These are phyloP conservation scores for Colletotrichum horii DNA, from an alignment of 2,329 filamentous ascomycete species.

Conservation along the genomic window DNA sequence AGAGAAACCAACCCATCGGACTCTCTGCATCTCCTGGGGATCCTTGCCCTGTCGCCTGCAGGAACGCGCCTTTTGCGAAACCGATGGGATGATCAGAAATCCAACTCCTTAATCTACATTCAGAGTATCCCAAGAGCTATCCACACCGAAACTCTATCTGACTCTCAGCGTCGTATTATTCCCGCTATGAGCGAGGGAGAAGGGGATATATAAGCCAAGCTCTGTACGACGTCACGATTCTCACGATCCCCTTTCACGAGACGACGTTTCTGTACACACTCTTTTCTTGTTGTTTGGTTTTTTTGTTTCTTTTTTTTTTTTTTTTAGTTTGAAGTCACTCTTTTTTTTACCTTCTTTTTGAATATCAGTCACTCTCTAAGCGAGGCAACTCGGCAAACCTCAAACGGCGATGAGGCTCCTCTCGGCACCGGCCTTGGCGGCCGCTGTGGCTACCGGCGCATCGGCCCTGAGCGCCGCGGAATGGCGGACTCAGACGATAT, in stretches of 20 bases:
- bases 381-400: background rate
- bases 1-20: background rate
- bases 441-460: background rate
- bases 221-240: background rate
- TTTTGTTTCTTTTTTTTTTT: background rate
- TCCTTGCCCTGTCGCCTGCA: background rate
- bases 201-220: constrained; percentile 1
- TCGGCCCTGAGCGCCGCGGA: constrained; percentile 29
- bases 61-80: background rate
- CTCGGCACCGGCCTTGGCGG: background rate
- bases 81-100: background rate
- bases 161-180: background rate
- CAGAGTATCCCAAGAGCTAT: background rate
- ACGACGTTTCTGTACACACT: constrained; percentile 7
- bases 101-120: background rate
- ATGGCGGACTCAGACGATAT: constrained; percentile 62
- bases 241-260: background rate
- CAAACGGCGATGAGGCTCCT: constrained; percentile 5
- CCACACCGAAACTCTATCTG: background rate
- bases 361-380: constrained; percentile 7
- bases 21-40: background rate
- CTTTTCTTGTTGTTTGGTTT: constrained; percentile 2
- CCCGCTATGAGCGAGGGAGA: background rate
- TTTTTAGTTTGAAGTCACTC: background rate
- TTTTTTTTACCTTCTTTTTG: background rate